Percentiles rank a stretch among this genome's conserved stretches.
Evolutionary conservation across 495 filamentous ascomycete genomes (phyloP).

Genomic region (Annulohypoxylon nitens): DNA sequence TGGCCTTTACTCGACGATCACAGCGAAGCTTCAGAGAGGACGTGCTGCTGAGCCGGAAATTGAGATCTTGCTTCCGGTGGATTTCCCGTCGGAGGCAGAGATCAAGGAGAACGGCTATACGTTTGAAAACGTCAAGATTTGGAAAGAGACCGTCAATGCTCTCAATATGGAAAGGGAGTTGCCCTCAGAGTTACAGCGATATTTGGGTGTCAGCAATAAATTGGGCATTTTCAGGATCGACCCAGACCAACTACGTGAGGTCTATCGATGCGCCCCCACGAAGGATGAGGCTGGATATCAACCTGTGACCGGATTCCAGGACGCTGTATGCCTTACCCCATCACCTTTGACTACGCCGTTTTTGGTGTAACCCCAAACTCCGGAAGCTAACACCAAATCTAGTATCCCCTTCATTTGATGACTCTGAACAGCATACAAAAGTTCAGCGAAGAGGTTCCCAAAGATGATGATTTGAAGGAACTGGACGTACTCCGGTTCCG

Average conservation of each 20-base stretch:
- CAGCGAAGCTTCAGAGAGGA: constrained; percentile 61
- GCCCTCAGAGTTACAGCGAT: constrained; percentile 65
- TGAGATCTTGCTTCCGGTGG: constrained; percentile 74
- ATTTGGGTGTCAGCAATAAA: constrained; percentile 72
- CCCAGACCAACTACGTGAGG: constrained; percentile 70
- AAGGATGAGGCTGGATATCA: constrained; percentile 78
- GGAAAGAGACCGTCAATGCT: constrained; percentile 77
- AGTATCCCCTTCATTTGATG: constrained; percentile 87
- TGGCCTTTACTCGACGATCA: constrained; percentile 55
- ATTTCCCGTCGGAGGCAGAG: constrained; percentile 66
- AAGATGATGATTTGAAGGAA: constrained; percentile 55
- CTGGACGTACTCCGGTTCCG: constrained; percentile 81
- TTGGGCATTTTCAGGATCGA: constrained; percentile 81
- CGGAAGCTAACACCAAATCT: constrained; percentile 27
- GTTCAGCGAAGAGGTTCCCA: constrained; percentile 68
- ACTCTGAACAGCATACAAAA: constrained; percentile 80
- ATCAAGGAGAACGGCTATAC: constrained; percentile 69
- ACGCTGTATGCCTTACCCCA: constrained; percentile 69
- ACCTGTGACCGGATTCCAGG: constrained; percentile 82
- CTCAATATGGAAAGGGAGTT: constrained; percentile 69
- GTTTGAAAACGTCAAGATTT: constrained; percentile 76
- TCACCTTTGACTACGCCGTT: neutral
- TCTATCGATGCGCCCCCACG: constrained; percentile 81
- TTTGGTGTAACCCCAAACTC: neutral
- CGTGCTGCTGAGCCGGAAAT: constrained; percentile 60